Evolutionary conservation across 805 yeast species (phyloP).

Genomic region (Lachancea meyersii): DNA sequence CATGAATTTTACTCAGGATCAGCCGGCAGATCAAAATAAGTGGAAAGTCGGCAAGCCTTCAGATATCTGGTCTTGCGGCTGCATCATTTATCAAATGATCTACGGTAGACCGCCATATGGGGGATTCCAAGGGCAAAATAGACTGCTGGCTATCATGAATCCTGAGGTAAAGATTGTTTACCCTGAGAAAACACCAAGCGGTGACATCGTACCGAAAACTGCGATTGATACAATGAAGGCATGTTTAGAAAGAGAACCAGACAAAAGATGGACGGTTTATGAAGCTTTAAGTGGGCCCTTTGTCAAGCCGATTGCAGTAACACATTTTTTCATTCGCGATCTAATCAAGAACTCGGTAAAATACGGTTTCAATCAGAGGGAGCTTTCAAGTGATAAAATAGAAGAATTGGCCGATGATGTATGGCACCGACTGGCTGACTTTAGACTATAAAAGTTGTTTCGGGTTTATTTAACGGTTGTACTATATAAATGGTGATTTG

Average conservation of each 20-base stretch:
- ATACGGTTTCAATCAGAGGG: slow-evolving; percentile 53
- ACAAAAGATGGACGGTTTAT: slow-evolving; percentile 55
- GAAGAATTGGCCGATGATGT: slow-evolving; percentile 50
- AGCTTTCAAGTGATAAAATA: slow-evolving; percentile 38
- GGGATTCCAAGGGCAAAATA: slow-evolving; percentile 62
- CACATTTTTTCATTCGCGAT: slow-evolving; percentile 58
- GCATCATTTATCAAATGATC: slow-evolving; percentile 90
- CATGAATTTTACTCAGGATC: slow-evolving; percentile 35
- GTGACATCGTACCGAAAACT: slow-evolving; percentile 56
- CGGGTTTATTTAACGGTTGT: slow-evolving; percentile 2
- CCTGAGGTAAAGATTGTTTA: slow-evolving; percentile 67
- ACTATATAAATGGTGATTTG: not conserved
- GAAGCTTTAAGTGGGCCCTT: slow-evolving; percentile 59
- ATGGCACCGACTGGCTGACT: slow-evolving; percentile 41
- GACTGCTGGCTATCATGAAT: slow-evolving; percentile 79
- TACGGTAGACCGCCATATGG: slow-evolving; percentile 93
- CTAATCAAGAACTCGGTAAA: slow-evolving; percentile 70
- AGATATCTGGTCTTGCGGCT: slow-evolving; percentile 97
- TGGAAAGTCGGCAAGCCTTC: slow-evolving; percentile 91
- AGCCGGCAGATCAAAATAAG: slow-evolving; percentile 22
- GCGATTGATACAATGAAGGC: slow-evolving; percentile 64
- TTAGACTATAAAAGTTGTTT: slow-evolving; percentile 17
- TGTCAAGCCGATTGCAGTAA: slow-evolving; percentile 67
- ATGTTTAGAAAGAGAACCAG: slow-evolving; percentile 69
- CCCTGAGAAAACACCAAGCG: slow-evolving; percentile 58